Conservation (phyloP, 2,329 filamentous ascomycete genomes). For the Paraphaeosphaeria minitans region DNA sequence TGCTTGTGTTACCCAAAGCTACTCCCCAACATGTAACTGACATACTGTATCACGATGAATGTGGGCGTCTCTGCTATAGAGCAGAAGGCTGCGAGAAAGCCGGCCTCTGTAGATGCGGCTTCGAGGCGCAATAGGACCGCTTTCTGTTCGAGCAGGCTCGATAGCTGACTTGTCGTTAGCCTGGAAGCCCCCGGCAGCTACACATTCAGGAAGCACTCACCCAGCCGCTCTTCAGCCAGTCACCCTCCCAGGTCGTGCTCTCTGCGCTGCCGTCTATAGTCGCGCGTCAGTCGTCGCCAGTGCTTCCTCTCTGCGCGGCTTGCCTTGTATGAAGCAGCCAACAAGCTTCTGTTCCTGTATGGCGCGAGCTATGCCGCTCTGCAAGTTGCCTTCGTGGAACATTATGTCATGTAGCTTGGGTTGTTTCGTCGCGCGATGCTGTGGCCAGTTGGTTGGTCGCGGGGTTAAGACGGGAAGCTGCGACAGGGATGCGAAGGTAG, state of each 20-base stretch:
- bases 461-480: constrained; percentile 20
- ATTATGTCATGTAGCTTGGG: constrained; percentile 52
- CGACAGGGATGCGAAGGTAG: constrained; percentile 5
- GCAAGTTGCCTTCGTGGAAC: constrained; percentile 82
- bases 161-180: constrained; percentile 31
- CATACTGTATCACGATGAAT: constrained; percentile 75
- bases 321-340: constrained; percentile 82
- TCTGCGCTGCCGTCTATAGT: constrained; percentile 68
- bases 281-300: not conserved
- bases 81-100: constrained; percentile 81
- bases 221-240: constrained; percentile 60
- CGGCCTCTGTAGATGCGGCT: constrained; percentile 78
- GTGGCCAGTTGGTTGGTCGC: constrained; percentile 19
- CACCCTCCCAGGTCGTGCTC: constrained; percentile 73
- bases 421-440: constrained; percentile 5
- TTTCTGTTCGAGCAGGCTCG: constrained; percentile 61
- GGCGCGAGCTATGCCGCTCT: constrained; percentile 78
- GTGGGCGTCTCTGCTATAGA: constrained; percentile 79
- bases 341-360: constrained; percentile 78
- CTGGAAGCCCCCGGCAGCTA: not conserved
- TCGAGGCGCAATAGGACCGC: constrained; percentile 73
- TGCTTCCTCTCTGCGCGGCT: constrained; percentile 3
- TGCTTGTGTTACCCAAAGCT: not conserved
- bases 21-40: constrained; percentile 5
- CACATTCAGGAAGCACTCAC: constrained; percentile 25